Evolutionary conservation across 495 filamentous ascomycete genomes (phyloP).

Genomic region (Cairneyella variabilis): DNA sequence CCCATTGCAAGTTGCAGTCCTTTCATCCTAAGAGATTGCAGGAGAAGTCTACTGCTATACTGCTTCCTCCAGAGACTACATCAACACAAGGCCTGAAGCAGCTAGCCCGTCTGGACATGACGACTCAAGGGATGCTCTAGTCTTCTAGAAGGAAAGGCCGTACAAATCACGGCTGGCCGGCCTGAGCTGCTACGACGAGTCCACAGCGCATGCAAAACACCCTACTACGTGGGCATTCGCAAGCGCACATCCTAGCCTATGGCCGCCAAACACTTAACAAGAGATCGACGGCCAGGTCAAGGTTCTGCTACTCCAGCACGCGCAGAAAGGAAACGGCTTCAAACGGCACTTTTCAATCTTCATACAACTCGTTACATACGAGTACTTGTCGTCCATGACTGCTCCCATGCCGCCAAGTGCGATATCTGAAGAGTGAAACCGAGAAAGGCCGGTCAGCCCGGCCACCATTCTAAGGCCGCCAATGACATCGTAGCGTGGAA

Average conservation of each 20-base stretch:
- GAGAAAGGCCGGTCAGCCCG: conserved; percentile 6
- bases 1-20: too few relatives aligned
- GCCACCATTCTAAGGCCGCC: background rate
- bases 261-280: background rate
- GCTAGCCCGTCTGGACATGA: background rate
- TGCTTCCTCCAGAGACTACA: too few relatives aligned
- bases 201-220: conserved; percentile 2
- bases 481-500: background rate
- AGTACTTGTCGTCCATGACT: background rate
- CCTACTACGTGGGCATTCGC: conserved; percentile 15
- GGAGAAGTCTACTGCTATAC: too few relatives aligned
- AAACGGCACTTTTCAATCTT: background rate
- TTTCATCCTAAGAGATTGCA: too few relatives aligned
- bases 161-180: too few relatives aligned
- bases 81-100: background rate
- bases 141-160: too few relatives aligned
- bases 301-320: too few relatives aligned
- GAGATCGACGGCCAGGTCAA: background rate
- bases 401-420: conserved; percentile 10
- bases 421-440: conserved; percentile 12
- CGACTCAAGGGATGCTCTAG: too few relatives aligned
- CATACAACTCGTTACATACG: background rate
- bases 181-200: background rate
- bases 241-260: background rate
- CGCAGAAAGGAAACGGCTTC: too few relatives aligned